Evolutionary conservation across 352 stramenopile genomes (phyloP), one percentile per base, ranked within the genome.

Genomic region (Blastocystis hominis): DNA sequence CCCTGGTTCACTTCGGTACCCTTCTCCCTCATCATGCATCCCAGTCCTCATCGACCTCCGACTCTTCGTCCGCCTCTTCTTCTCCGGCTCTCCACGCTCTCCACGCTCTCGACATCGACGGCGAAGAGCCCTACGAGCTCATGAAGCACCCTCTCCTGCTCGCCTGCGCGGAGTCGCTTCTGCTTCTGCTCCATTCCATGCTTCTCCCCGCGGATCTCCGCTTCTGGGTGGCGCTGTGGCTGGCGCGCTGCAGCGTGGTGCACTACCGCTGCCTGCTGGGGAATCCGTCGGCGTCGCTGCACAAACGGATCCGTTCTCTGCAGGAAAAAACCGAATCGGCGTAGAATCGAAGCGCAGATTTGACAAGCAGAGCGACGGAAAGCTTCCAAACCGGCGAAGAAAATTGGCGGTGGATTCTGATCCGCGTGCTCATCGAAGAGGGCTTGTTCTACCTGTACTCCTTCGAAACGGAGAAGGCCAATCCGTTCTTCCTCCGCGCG

Each of bases 391-490:
- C 53, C 7, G 44, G 24, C 24, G 24, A 61, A 6, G 70, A 80
- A 61, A 24, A 40, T 10, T 80, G 70, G 70, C 38, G 44, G 17
- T 68, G 59, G 59, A 3, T 24, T 40, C 20, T 80, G 55, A 42
- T 80, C 3, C 70, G 70, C 15, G 46, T 50, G 30, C 44, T 80
- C 5, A 42, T 80, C 15, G 70, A 80, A 42, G 70, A 80, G 24
- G 70, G 70, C 38, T 42, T 80, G 20, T 80, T 64, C 42, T 64
- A 80, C 42, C 53, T 80, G 7, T 80, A 80, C 34, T 63, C 70
- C 15, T 80, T 64, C 30, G 70, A 80, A 5, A 80, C 70, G 20
- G 70, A 80, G 70, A 80, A 80, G 42, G 70, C 70, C 20, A 80
- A 86, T 46, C 59, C 63, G 24, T 86, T 86, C 24, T 86, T 86